Conservation (phyloP, 23 red algal species). For the Gracilaria caudata region DNA sequence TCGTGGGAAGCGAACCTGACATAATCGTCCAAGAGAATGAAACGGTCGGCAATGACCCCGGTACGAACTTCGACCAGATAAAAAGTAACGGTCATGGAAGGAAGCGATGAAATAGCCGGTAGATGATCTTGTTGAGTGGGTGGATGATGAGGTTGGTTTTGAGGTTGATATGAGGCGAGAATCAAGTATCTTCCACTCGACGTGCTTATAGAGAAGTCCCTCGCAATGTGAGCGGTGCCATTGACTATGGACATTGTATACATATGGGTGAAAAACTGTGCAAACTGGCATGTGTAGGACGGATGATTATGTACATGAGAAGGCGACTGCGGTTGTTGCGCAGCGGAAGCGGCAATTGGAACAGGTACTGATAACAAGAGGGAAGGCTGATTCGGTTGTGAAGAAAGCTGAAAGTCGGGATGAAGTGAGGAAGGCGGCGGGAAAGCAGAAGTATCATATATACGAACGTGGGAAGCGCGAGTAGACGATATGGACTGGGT, state of each 20-base stretch:
- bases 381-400: background rate
- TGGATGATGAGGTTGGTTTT: background rate
- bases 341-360: background rate
- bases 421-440: background rate
- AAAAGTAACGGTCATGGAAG: slow-evolving; percentile 49
- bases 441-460: slow-evolving; percentile 16
- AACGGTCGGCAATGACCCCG: slow-evolving; percentile 56
- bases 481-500: background rate
- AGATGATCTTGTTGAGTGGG: background rate
- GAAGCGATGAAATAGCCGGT: slow-evolving; percentile 42
- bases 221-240: slow-evolving; percentile 24
- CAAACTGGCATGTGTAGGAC: slow-evolving; percentile 38
- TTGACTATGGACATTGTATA: slow-evolving; percentile 22
- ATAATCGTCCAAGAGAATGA: slow-evolving; percentile 64
- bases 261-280: slow-evolving; percentile 47
- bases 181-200: slow-evolving; percentile 28
- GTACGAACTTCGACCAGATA: slow-evolving; percentile 55
- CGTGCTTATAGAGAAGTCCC: slow-evolving; percentile 61
- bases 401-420: background rate
- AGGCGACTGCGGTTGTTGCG: background rate
- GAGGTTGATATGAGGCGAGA: slow-evolving; percentile 11
- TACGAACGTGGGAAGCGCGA: background rate
- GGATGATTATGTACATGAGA: background rate
- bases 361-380: background rate
- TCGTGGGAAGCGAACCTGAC: slow-evolving; percentile 64